Evolutionary conservation across 2,329 filamentous ascomycete genomes (phyloP), one percentile per base, ranked within the genome.

Genomic region (Cercospora brassicicola): DNA sequence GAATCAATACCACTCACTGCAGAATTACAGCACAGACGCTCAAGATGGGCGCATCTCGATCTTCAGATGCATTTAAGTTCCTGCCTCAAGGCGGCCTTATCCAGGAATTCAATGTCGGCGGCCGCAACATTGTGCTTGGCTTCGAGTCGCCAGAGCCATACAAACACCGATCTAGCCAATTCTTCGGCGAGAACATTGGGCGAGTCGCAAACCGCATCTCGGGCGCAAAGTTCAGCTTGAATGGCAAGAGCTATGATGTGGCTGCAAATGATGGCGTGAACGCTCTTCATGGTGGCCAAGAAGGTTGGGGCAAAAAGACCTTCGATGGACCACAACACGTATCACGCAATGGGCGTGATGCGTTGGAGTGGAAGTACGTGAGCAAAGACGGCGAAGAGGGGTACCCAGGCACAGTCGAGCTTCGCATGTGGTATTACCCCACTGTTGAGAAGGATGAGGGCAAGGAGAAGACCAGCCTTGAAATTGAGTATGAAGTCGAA

Each of bases 141-240:
- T 97, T 97, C 82, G 87, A 91, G 18, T 89, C 86, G 13, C 87
- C 91, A 63, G 88, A 91, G 55, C 87, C 90, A 69, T 97, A 97
- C 82, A 86, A 86, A 72, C 82, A 87, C 73, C 83, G 94, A 84
- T 94, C 95, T 82, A 83, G 81, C 10, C 89, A 92, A 1, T 94
- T 89, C 83, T 98, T 97, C 78, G 94, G 95, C 71, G 94, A 94
- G 79, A 98, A 93, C 55, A 97, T 98, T 78, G 95, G 95, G 65
- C 91, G 87, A 45, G 84, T 88, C 31, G 86, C 93, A 69, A 98
- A 98, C 82, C 90, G 94, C 66, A 88, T 97, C 78, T 87, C 88
- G 66, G 84, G 86, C 76, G 93, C 89, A 28, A 85, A 87, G 73
- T 89, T 97, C 78, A 82, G 84, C 62, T 81, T 97, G 74, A 97